Evolutionary conservation across 768 basidiomycete genomes (phyloP), one percentile per base, ranked within the genome.

Genomic region (Cytidiella melzeri): DNA sequence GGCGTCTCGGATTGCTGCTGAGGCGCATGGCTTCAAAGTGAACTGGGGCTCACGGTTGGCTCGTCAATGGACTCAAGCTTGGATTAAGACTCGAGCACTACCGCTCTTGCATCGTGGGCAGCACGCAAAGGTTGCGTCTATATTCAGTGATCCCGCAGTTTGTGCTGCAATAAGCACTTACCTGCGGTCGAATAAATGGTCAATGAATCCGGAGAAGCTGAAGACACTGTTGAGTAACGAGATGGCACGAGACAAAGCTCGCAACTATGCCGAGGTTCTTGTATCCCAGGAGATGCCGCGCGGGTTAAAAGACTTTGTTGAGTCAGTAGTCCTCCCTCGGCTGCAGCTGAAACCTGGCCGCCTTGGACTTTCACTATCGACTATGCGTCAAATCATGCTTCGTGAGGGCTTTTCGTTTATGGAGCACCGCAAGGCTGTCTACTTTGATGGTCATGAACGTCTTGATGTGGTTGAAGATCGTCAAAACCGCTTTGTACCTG

Each of bases 321-420:
- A 57, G 47, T 9, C 40, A 4, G 50, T 45, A 12, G 37, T 57
- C 3, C 36, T 57, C 26, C 54, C 56, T 24, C 50, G 45, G 3
- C 18, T 55, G 20, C 48, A 55, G 12, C 20, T 52, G 18, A 52
- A 55, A 37, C 24, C 58, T 20, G 52, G 30, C 20, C 34, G 38
- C n/a, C 58, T 60, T 38, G 67, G 69, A 0, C 48, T 73, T 3
- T 63, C 61, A 1, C 34, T 71, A n/a, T 13, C 36, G 9, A 73
- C 70, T 4, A 67, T 67, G 7, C 55, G 65, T 23, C 54, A 54
- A 1, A 65, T 54, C 49, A 54, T 74, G 28, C 57, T 49, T 11
- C 36, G 48, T n/a, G n/a, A n/a, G n/a, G n/a, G n/a, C n/a, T n/a
- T n/a, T n/a, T n/a, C n/a, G n/a, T n/a, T n/a, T n/a, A n/a, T n/a